Conservation (phyloP, 169 alveolate genomes). For the Eimeria praecox region DNA sequence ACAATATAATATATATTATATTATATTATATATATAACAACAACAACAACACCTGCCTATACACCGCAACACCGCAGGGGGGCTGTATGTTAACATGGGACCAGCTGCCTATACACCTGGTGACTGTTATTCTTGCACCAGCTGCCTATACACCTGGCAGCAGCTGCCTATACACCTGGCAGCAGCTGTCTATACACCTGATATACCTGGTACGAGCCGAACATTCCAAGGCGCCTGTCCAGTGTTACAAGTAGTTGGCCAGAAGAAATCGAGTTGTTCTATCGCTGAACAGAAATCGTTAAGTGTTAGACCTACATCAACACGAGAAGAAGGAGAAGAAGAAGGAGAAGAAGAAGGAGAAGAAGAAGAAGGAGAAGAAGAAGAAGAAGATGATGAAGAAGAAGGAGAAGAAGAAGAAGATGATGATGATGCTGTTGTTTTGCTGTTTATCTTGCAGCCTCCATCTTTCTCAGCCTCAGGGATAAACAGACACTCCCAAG, state of each 20-base stretch:
- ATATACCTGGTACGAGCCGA: constrained; percentile 7
- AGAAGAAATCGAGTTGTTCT: not conserved
- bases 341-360: too few relatives aligned
- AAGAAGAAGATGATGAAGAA: too few relatives aligned
- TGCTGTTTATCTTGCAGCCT: too few relatives aligned
- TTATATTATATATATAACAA: too few relatives aligned
- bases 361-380: too few relatives aligned
- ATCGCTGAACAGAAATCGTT: not conserved
- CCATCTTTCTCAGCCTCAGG: not conserved
- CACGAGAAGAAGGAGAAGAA: not conserved
- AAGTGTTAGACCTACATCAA: not conserved
- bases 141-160: not conserved
- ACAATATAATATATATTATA: too few relatives aligned
- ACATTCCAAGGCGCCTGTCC: constrained; percentile 24
- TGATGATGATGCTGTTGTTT: too few relatives aligned
- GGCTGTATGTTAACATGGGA: too few relatives aligned
- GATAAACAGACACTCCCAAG: constrained; percentile 17
- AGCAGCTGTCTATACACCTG: not conserved
- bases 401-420: too few relatives aligned
- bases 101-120: not conserved
- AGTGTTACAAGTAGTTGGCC: constrained; percentile 20
- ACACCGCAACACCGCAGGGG: not conserved
- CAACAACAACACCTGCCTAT: not conserved
- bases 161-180: not conserved
- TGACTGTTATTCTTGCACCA: too few relatives aligned